Base-by-base conservation (phyloP, 192 early-diverging fungal genomes). In the Rhizoclosmatium sp. region DNA sequence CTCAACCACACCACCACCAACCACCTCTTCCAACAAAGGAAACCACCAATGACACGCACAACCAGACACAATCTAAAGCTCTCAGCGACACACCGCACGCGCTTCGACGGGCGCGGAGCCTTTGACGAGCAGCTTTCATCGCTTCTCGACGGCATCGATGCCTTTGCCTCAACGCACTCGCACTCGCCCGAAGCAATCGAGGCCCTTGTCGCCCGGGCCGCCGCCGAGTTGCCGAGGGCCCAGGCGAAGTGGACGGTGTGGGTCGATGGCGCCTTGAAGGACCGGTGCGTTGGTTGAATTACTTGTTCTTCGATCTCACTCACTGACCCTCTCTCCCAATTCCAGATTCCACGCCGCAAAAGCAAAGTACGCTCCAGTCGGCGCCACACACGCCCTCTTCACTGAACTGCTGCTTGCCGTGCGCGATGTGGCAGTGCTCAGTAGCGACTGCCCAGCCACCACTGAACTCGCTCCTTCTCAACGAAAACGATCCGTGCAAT, bases 191-290 rank as follows among this genome's bases (percentile, higher is more conserved):
- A 65, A 21, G 2, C 9, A 40, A 4, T 16, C 16, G 75, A 46
- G 75, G 62, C 69, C n/a, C 47, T 14, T 45, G 47, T 60, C 45
- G 46, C 62, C 62, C 23, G 21, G 47, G 44, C 31, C 16, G 4
- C 46, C 40, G 21, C 46, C 12, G 40, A 19, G 9, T 47, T 41
- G 67, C 67, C 16, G 46, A 40, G 46, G 41, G 45, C 7, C 67
- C 67, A n/a, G 44, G 75, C 62, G 5, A 76, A 76, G 51, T 76
- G 75, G 75, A 76, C 75, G n/a, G 75, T 76, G 3, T 76, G 75
- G 75, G 75, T 76, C 48, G 16, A 14, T 16, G 48, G 47, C 9
- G 60, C 49, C 5, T 64, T 76, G 47, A 76, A 76, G 60, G 65
- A 76, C 31, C 40, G 75, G 73, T 75, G 45, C 7, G 56, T 44